Evolutionary conservation across 495 filamentous ascomycete genomes (phyloP).

Genomic region (Lepidopterella palustris): DNA sequence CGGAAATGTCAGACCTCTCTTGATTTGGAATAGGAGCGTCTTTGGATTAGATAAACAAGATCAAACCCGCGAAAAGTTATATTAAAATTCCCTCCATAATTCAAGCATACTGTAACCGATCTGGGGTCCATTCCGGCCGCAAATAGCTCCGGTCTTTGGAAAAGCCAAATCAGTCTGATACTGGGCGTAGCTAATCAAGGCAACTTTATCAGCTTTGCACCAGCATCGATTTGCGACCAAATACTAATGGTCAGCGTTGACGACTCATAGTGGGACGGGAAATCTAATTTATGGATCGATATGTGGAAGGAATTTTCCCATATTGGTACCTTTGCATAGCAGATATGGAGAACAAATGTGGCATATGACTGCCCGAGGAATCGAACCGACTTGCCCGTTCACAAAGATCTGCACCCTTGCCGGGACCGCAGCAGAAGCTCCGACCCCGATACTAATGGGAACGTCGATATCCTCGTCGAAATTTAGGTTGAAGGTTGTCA

Average conservation of each 20-base stretch:
- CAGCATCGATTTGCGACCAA: constrained; percentile 30
- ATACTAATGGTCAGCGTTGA: constrained; percentile 47
- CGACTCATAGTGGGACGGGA: constrained; percentile 44
- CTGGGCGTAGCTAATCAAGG: background rate
- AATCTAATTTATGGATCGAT: constrained; percentile 47
- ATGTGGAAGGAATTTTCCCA: constrained; percentile 44
- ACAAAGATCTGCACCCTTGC: constrained; percentile 39
- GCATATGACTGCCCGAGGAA: background rate
- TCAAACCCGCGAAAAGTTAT: no score
- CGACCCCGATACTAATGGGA: constrained; percentile 37
- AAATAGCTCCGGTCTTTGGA: background rate
- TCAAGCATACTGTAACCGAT: background rate
- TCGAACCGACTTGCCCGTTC: constrained; percentile 32
- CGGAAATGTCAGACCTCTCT: no score
- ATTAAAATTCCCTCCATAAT: no score
- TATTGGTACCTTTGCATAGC: constrained; percentile 37
- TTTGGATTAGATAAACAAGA: no score
- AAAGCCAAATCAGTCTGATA: background rate
- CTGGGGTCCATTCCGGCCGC: background rate
- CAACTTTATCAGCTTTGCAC: constrained; percentile 5
- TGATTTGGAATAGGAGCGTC: no score
- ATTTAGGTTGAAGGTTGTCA: constrained; percentile 36
- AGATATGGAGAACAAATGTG: background rate
- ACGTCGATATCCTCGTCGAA: constrained; percentile 37
- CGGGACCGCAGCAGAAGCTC: constrained; percentile 25